Evolutionary conservation across 1,284 basidiomycete species (phyloP).

Genomic region (Pyrrhoderma noxium): DNA sequence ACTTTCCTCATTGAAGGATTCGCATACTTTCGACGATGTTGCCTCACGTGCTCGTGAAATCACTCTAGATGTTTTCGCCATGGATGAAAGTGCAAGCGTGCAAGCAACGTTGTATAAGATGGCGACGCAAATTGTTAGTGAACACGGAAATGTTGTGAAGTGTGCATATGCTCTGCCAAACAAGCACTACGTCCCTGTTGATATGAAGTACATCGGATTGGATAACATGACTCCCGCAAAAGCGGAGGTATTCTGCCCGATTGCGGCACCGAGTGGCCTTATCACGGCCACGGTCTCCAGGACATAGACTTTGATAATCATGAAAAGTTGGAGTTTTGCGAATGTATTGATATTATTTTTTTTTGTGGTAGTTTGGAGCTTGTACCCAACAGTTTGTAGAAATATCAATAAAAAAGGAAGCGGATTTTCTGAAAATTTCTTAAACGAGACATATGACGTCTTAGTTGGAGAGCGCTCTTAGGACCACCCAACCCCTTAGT

Average conservation of each 20-base stretch:
- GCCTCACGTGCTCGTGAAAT: slow-evolving; percentile 49
- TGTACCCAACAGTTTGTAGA: too few relatives aligned
- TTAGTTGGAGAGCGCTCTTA: too few relatives aligned
- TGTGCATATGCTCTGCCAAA: slow-evolving; percentile 84
- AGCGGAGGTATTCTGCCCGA: slow-evolving; percentile 79
- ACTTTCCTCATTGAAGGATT: slow-evolving; percentile 26
- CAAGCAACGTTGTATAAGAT: slow-evolving; percentile 91
- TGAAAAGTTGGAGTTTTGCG: too few relatives aligned
- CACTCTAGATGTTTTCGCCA: slow-evolving; percentile 80
- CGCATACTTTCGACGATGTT: slow-evolving; percentile 58
- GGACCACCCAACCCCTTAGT: too few relatives aligned
- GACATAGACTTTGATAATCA: slow-evolving; percentile 22
- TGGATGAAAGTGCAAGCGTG: slow-evolving; percentile 86
- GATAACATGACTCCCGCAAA: slow-evolving; percentile 49
- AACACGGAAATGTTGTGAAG: slow-evolving; percentile 53
- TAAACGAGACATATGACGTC: too few relatives aligned
- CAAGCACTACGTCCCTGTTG: slow-evolving; percentile 87
- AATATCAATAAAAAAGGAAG: too few relatives aligned
- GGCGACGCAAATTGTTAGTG: slow-evolving; percentile 63
- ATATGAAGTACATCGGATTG: slow-evolving; percentile 55
- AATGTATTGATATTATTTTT: neutral
- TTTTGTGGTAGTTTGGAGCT: slow-evolving; percentile 3
- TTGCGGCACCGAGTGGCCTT: slow-evolving; percentile 59
- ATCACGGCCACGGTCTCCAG: slow-evolving; percentile 38
- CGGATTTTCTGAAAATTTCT: too few relatives aligned